Evolutionary conservation across 306 rosid species (phyloP), one percentile per base, ranked within the genome.

Genomic region (Glycyrrhiza uralensis): DNA sequence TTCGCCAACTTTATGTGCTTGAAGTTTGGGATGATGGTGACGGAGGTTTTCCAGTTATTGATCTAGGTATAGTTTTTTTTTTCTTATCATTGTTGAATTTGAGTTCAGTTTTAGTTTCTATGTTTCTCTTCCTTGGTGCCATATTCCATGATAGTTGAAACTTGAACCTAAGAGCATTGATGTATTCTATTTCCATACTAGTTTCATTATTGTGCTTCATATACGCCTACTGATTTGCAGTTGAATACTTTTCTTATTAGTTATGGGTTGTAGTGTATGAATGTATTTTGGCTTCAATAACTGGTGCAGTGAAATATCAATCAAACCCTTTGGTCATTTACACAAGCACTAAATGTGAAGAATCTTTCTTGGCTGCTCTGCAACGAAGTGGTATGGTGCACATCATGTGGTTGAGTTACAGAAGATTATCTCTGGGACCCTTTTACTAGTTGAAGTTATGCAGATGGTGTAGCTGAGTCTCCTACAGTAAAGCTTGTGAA

Each of bases 1-100:
- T 89, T 79, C 94, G 94, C 75, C 98, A 91, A 71, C 96, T 93
- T 76, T 82, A 85, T 12, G 96, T 87, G 79, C 89, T 91, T 76
- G 97, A 93, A 82, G 87, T 86, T 85, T 91, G 98, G 98, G 98
- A 93, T 83, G 96, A 87, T 59, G 89, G 94, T 42, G 87, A 89
- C 86, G 59, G 71, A 7, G 91, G 84, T 45, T 93, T 87, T 79
- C 96, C 98, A 23, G 74, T 93, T 82, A 85, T 93, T 78, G 94
- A 89, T 85, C 79, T 93, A 36, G 91, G 98, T 93, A 85, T 76
- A 61, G 44, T 79, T 82, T 85, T 42, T 23, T 20, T 52, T 80
- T 68, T 79, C 75, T 55, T 56, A 68, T 72, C 23, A 41, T 17
- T 58, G 73, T 61, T 71, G 26, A 28, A 47, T 29, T 49, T 63